Evolutionary conservation across 768 basidiomycete species (phyloP).

Genomic region (Kwoniella botswanensis): DNA sequence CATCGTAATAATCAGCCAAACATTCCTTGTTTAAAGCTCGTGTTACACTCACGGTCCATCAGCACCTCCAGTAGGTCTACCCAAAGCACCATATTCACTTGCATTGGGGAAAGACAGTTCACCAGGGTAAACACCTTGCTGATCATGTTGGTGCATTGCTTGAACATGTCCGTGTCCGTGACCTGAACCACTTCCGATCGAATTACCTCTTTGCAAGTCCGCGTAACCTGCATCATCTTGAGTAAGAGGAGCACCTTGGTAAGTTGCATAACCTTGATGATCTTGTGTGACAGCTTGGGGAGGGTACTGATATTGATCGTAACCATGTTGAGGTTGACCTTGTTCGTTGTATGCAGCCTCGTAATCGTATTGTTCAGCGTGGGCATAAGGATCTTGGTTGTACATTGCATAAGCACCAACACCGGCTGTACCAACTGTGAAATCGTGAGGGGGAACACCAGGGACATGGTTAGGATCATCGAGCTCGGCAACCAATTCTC

Average conservation of each 20-base stretch:
- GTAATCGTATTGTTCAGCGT: slow-evolving; percentile 48
- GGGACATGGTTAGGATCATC: slow-evolving; percentile 39
- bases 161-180: slow-evolving; percentile 32
- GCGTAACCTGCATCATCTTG: slow-evolving; percentile 50
- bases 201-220: slow-evolving; percentile 49
- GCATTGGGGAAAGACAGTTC: slow-evolving; percentile 39
- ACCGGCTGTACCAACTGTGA: slow-evolving; percentile 45
- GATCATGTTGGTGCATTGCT: slow-evolving; percentile 10
- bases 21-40: not conserved
- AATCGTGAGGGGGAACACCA: slow-evolving; percentile 55
- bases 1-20: not conserved
- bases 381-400: slow-evolving; percentile 41
- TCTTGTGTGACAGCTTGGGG: slow-evolving; percentile 25
- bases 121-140: slow-evolving; percentile 30
- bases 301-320: slow-evolving; percentile 33
- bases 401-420: slow-evolving; percentile 35
- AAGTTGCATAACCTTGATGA: slow-evolving; percentile 32
- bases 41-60: slow-evolving; percentile 49
- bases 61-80: slow-evolving; percentile 48
- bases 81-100: slow-evolving; percentile 36
- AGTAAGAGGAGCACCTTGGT: slow-evolving; percentile 27
- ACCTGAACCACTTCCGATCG: slow-evolving; percentile 33
- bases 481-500: slow-evolving; percentile 49
- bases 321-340: slow-evolving; percentile 9
- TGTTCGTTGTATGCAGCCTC: slow-evolving; percentile 33